Conservation (phyloP, 306 rosid genomes). For the Sesbania bispinosa region DNA sequence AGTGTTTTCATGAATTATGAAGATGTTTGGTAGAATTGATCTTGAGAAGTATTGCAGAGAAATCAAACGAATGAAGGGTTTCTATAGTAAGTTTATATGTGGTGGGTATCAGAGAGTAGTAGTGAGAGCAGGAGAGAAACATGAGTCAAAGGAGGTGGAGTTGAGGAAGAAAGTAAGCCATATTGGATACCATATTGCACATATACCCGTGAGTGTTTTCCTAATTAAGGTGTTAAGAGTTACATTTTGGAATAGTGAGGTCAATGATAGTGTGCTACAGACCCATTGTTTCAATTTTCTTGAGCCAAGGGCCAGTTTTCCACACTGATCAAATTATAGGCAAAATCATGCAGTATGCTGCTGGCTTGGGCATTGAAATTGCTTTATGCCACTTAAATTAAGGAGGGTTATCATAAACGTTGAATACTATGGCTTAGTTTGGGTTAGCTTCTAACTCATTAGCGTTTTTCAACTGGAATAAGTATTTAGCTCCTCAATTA, state of each 20-base stretch:
- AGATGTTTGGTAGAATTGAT: not conserved
- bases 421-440: too few species aligned
- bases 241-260: not conserved
- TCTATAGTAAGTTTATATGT: not conserved
- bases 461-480: too few species aligned
- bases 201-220: not conserved
- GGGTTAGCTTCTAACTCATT: too few species aligned
- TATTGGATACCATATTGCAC: not conserved
- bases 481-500: too few species aligned
- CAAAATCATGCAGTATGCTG: not conserved
- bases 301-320: not conserved
- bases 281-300: not conserved
- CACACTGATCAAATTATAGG: not conserved
- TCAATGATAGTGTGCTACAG: not conserved
- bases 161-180: not conserved
- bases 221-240: not conserved
- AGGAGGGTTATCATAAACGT: not conserved
- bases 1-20: not conserved
- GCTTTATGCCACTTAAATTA: not conserved
- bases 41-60: not conserved
- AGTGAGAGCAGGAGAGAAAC: not conserved
- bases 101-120: conserved; percentile 10
- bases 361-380: not conserved
- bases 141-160: not conserved
- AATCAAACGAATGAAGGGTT: not conserved